These are phyloP conservation scores for Lipomyces sp. DNA, from an alignment of 805 yeast species.

Conservation along the genomic window DNA sequence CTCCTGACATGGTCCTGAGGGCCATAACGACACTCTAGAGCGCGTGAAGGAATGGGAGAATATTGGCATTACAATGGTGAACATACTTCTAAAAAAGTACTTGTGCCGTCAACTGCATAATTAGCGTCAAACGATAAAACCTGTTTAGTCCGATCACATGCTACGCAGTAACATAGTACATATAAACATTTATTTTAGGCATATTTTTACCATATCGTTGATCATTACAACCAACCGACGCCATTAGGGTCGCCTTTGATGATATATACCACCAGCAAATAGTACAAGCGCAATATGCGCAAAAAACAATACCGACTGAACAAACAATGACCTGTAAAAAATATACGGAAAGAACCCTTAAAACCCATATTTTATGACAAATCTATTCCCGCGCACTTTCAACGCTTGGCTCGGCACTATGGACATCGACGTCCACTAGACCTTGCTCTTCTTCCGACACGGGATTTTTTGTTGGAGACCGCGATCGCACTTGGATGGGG, in stretches of 20 bases:
- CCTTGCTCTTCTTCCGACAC: background rate
- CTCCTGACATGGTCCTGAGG: background rate
- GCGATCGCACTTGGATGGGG: background rate
- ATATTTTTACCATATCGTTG: background rate
- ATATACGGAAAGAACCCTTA: background rate
- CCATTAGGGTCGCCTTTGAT: background rate
- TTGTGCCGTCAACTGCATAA: background rate
- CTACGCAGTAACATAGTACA: background rate
- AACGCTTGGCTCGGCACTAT: background rate
- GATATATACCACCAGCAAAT: background rate
- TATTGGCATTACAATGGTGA: background rate
- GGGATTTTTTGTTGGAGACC: background rate
- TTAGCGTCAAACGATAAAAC: conserved; percentile 1
- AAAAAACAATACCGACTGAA: background rate
- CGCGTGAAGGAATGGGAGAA: background rate
- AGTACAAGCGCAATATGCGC: background rate
- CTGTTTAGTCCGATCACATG: background rate
- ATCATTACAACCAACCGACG: background rate
- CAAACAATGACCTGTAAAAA: background rate
- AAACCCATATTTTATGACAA: background rate
- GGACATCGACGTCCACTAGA: conserved; percentile 1
- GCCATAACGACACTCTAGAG: background rate
- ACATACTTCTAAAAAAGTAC: background rate
- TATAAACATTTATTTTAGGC: background rate
- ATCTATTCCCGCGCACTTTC: background rate